Evolutionary conservation across 345 rosid species (phyloP), one percentile per base, ranked within the genome.

Genomic region (Populus simonii): DNA sequence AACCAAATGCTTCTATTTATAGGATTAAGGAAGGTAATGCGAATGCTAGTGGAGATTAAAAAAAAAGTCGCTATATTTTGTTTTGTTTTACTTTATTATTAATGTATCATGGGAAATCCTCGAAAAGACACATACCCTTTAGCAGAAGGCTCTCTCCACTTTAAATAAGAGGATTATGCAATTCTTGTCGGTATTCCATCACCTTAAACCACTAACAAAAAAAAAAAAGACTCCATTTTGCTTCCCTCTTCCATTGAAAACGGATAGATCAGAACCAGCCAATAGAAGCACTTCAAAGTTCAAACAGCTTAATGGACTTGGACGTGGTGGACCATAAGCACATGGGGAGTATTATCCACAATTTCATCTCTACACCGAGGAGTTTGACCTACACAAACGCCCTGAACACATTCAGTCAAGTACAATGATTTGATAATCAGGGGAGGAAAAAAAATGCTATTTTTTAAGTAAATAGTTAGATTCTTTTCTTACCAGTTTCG

Each of bases 21-120:
- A 81, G 63, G 25, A 7, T 12, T 36, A 33, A 65, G 59, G 67
- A 45, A 23, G 69, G 62, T 31, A 38, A 43, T 41, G 49, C 18
- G 11, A 67, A 35, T 49, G 33, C 6, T 75, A 75, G 78, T 75
- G 78, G 78, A 75, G 43, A 75, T 31, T 0, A 55, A 55, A 78
- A 11, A 35, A 76, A 74, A 78, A 76, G 82, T 81, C 79, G 70
- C 74, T 66, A 59, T 17, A 68, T 77, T 77, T 73, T 81, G 80
- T 76, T 73, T 73, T 70, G 16, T 33, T 66, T 20, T 22, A 3
- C 31, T 47, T 16, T 75, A 49, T 7, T 36, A 17, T 29, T 65
- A 18, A 18, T 66, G 2, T 20, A 49, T 66, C 68, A 47, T 75
- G 71, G 68, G 5, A 62, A n/a, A 23, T 55, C 75, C 66, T 33